Evolutionary conservation across 2,329 filamentous ascomycete species (phyloP), one percentile per base, ranked within the genome.

Genomic region (Botryotinia convoluta): DNA sequence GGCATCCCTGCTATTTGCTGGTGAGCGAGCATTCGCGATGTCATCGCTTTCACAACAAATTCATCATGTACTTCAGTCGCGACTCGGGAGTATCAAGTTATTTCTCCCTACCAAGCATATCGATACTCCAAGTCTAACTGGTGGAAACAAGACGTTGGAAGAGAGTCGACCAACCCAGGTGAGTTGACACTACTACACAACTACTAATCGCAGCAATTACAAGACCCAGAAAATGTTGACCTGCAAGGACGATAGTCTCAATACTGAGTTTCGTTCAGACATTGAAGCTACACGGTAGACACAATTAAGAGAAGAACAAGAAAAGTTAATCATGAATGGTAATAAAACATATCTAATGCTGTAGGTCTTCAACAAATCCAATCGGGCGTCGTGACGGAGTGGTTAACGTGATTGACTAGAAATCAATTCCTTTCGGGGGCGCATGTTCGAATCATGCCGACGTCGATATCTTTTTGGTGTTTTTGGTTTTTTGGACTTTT

Each of bases 331-430:
- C 14, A 14, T 37, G 8, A 20, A 62, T 10, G 26, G 12, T 42
- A 37, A 29, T 42, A 63, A 9, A 22, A 44, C 5, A 44, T 3
- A 22, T 9, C 3, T 14, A 5, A 44, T 32, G 4, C 2, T 1
- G 0, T 1, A 4, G 1, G 0, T 0, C 12, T 18, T 6, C 16
- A 63, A 12, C 39, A 63, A 63, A 44, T 12, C 26, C 8, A 42
- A 10, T 6, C 16, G 5, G 61, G 61, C 61, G 61, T 63, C 61
- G 61, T 63, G 61, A 63, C 61, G 61, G 61, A 62, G 60, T 62
- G 60, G 60, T 62, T 62, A 62, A 62, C 60, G 60, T 62, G 60
- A 62, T 62, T 62, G 60, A 62, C 60, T 62, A 62, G 60, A 62
- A 62, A 62, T 62, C 60, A 62, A 62, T 62, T 61, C 59, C 59